These are phyloP conservation scores for Neofusicoccum umdonicola DNA, from an alignment of 2,329 filamentous ascomycete species.

Conservation along the genomic window DNA sequence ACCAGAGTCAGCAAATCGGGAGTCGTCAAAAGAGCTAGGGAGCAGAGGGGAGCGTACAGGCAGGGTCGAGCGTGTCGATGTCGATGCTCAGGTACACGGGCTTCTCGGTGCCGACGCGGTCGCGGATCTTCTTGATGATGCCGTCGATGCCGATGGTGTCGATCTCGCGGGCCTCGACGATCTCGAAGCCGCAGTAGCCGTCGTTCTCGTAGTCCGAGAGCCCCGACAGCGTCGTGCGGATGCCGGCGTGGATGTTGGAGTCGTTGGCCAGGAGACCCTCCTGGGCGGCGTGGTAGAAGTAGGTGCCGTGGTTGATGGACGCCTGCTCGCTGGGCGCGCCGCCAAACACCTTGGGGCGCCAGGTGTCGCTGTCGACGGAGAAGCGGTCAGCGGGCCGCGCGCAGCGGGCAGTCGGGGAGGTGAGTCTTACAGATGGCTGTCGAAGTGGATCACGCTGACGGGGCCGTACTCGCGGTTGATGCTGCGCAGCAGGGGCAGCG, in stretches of 20 bases:
- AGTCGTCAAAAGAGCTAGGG: background rate
- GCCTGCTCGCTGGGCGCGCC: constrained; percentile 74
- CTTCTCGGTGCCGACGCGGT: constrained; percentile 69
- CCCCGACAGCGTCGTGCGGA: constrained; percentile 76
- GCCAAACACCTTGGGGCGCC: constrained; percentile 84
- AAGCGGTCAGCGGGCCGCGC: background rate
- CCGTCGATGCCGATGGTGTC: constrained; percentile 68
- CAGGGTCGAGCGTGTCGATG: constrained; percentile 84
- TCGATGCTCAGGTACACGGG: constrained; percentile 83
- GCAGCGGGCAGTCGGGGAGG: background rate
- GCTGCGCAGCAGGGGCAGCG: constrained; percentile 53
- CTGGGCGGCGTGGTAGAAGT: constrained; percentile 79
- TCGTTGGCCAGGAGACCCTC: constrained; percentile 79
- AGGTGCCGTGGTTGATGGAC: constrained; percentile 81
- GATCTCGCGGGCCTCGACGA: constrained; percentile 72
- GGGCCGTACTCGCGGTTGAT: constrained; percentile 66
- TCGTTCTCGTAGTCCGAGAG: constrained; percentile 82
- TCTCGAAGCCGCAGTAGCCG: constrained; percentile 79
- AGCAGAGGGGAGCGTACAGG: constrained; percentile 51
- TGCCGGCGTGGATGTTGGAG: constrained; percentile 83
- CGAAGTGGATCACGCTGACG: constrained; percentile 63
- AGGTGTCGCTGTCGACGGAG: constrained; percentile 47
- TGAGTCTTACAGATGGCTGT: constrained; percentile 54
- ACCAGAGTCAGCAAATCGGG: background rate
- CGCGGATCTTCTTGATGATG: constrained; percentile 74